These are phyloP conservation scores for Herpetomonas tarakana DNA, from an alignment of 208 protist species.

Conservation along the genomic window DNA sequence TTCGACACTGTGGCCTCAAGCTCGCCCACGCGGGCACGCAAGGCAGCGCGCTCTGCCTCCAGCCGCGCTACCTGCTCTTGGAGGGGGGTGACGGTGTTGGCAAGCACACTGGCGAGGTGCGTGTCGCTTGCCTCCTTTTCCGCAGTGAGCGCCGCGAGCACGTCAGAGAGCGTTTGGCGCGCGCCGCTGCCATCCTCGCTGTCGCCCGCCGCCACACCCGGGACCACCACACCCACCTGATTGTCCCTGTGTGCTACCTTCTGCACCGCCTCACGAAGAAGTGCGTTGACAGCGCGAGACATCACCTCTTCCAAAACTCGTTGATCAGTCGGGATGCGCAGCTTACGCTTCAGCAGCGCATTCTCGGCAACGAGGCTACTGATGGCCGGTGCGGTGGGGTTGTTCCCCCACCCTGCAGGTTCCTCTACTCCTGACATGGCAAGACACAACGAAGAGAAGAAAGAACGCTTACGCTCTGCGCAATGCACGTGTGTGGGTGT, in stretches of 20 bases:
- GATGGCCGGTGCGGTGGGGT: neutral
- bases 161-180: constrained; percentile 15
- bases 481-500: no score
- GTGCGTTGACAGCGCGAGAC: constrained; percentile 13
- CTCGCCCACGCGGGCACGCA: constrained; percentile 34
- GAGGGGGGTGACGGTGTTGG: constrained; percentile 23
- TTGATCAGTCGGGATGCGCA: constrained; percentile 20
- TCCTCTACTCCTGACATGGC: no score
- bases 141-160: constrained; percentile 30
- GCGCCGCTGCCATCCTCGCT: constrained; percentile 1
- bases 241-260: neutral
- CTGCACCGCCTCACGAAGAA: constrained; percentile 21
- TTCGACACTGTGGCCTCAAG: constrained; percentile 29
- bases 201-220: constrained; percentile 1
- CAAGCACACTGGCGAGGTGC: constrained; percentile 30
- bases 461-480: no score
- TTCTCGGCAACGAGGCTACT: constrained; percentile 5
- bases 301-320: constrained; percentile 32
- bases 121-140: constrained; percentile 37
- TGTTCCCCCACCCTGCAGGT: no score
- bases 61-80: constrained; percentile 49
- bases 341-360: constrained; percentile 4
- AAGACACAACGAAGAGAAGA: no score
- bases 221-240: neutral
- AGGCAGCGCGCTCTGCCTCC: constrained; percentile 32